phyloP scores from a whole-genome alignment of 495 filamentous ascomycete genomes.

The Glarea lozoyensis region DNA sequence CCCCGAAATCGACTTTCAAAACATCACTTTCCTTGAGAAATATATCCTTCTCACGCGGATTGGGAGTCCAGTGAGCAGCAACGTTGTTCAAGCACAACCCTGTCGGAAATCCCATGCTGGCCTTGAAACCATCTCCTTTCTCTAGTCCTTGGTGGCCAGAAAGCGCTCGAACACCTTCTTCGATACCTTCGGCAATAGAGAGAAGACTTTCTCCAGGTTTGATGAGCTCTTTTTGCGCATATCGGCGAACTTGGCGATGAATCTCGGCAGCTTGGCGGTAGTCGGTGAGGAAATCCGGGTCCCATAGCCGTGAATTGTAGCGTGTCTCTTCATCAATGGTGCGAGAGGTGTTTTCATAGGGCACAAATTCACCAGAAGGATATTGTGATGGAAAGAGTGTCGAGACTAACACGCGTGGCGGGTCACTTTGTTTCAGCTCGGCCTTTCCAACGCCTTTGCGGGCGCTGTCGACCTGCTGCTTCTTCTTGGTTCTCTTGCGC shows the following conservation, averaged over 20 bases:
- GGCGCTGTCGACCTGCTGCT: constrained; percentile 65
- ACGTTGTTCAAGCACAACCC: constrained; percentile 83
- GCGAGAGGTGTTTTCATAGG: constrained; percentile 70
- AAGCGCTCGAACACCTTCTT: constrained; percentile 71
- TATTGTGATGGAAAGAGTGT: constrained; percentile 69
- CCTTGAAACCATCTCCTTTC: constrained; percentile 65
- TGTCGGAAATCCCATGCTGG: constrained; percentile 83
- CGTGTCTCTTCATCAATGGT: constrained; percentile 81
- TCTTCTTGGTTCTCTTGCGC: constrained; percentile 76
- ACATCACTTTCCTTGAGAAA: constrained; percentile 73
- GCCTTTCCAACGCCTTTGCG: constrained; percentile 47
- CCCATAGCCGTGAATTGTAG: constrained; percentile 63
- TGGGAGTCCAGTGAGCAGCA: constrained; percentile 83
- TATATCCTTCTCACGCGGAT: constrained; percentile 76
- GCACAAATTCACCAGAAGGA: constrained; percentile 71
- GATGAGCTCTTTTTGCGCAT: constrained; percentile 61
- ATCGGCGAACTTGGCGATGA: constrained; percentile 61
- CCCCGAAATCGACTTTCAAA: constrained; percentile 88
- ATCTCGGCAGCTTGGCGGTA: constrained; percentile 65
- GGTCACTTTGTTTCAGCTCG: constrained; percentile 62
- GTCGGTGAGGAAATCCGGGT: constrained; percentile 71
- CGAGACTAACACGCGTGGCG: constrained; percentile 65
- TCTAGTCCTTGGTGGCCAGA: constrained; percentile 71
- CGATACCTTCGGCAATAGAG: constrained; percentile 79
- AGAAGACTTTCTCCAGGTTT: constrained; percentile 75